These are phyloP conservation scores for Cystofilobasidium macerans DNA, from an alignment of 768 basidiomycete genomes.

Conservation along the genomic window DNA sequence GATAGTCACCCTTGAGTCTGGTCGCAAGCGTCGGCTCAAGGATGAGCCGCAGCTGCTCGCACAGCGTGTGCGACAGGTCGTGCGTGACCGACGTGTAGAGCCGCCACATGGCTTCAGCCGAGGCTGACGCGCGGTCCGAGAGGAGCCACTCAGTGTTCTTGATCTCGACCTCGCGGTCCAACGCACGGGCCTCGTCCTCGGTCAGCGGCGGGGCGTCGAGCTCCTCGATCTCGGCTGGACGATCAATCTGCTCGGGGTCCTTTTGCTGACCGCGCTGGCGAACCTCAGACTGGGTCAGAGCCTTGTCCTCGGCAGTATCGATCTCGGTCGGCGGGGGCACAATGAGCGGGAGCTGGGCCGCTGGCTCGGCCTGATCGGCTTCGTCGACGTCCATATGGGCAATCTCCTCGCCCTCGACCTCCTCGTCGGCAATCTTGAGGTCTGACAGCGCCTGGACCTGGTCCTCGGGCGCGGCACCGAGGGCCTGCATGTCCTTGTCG, in stretches of 20 bases:
- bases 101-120: constrained; percentile 74
- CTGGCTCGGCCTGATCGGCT: constrained; percentile 24
- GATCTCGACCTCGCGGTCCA: constrained; percentile 44
- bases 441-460: constrained; percentile 70
- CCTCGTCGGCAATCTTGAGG: constrained; percentile 61
- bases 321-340: constrained; percentile 18
- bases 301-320: constrained; percentile 36
- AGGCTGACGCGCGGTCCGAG: constrained; percentile 47
- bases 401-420: constrained; percentile 32
- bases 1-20: constrained; percentile 88
- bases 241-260: constrained; percentile 26
- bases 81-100: constrained; percentile 81
- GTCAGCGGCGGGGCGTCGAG: constrained; percentile 43
- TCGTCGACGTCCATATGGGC: constrained; percentile 30
- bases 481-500: constrained; percentile 69
- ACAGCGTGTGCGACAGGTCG: constrained; percentile 78
- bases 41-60: constrained; percentile 92
- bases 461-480: constrained; percentile 76
- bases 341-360: constrained; percentile 22
- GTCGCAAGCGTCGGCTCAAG: constrained; percentile 90
- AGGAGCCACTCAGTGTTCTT: constrained; percentile 54
- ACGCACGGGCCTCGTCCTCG: constrained; percentile 31
- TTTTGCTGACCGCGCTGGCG: constrained; percentile 25
- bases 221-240: constrained; percentile 36
- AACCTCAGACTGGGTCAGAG: constrained; percentile 39